These are phyloP conservation scores for Colletotrichum sp. DNA, from an alignment of 2,329 filamentous ascomycete species.

Conservation along the genomic window DNA sequence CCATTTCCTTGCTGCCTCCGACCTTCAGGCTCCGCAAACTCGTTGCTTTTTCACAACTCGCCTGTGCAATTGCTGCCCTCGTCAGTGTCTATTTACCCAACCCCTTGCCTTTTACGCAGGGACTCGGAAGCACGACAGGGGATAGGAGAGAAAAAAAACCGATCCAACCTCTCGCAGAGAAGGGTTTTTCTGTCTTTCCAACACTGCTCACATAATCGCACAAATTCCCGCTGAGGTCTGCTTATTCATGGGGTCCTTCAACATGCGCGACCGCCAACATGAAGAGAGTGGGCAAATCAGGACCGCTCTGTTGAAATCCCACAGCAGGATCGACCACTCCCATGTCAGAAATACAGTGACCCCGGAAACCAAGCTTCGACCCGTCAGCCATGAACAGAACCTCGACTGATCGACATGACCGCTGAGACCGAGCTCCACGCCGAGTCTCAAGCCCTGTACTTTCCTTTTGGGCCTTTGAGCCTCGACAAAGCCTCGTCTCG, in stretches of 20 bases:
- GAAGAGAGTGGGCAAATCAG: neutral
- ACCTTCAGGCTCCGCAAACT: conserved; percentile 3
- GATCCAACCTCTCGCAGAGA: neutral
- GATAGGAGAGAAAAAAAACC: neutral
- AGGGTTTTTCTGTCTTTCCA: neutral
- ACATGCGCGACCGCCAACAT: neutral
- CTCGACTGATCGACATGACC: neutral
- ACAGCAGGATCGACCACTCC: neutral
- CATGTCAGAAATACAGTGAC: neutral
- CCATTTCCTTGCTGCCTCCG: neutral
- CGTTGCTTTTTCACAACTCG: conserved; percentile 10
- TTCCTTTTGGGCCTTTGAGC: neutral
- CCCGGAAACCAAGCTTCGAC: neutral
- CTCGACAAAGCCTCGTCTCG: neutral
- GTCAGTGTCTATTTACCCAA: neutral
- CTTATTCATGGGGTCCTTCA: neutral
- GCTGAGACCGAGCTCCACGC: neutral
- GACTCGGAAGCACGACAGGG: neutral
- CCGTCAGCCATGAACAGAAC: neutral
- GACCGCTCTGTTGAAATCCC: neutral
- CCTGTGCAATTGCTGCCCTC: neutral
- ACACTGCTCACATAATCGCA: neutral
- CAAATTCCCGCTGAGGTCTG: neutral
- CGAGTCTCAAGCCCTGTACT: neutral
- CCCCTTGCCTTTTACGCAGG: conserved; percentile 6